A percentile compares a stretch with the other conserved stretches of the same genome.
These are phyloP conservation scores for Vitis rotundifolia DNA, from an alignment of 164 flowering plant species.

Conservation along the genomic window DNA sequence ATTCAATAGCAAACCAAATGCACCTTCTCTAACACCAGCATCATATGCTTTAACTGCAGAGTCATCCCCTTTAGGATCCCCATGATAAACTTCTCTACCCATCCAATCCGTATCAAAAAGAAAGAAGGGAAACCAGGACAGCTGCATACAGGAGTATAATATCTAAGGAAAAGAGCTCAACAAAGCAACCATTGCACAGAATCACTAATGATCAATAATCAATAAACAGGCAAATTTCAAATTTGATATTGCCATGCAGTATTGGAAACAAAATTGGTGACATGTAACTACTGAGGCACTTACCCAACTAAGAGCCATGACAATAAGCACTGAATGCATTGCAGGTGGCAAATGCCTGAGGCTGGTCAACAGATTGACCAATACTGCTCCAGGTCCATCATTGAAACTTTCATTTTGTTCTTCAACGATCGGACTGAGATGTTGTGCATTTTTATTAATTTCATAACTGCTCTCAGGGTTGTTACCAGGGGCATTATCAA, in stretches of 20 bases:
- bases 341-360: conserved; percentile 90
- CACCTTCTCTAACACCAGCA: conserved; percentile 98
- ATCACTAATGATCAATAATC: background rate
- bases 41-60: conserved; percentile 62
- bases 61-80: conserved; percentile 73
- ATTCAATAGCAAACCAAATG: conserved; percentile 99
- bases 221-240: background rate
- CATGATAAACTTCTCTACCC: conserved; percentile 98
- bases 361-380: conserved; percentile 88
- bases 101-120: conserved; percentile 99
- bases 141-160: conserved; percentile 41
- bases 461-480: conserved; percentile 19
- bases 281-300: conserved; percentile 11
- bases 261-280: background rate
- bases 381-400: conserved; percentile 92
- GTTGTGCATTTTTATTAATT: conserved; percentile 21
- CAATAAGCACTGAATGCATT: conserved; percentile 93
- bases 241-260: conserved; percentile 1
- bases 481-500: conserved; percentile 19
- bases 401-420: conserved; percentile 42
- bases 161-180: conserved; percentile 2
- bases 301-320: conserved; percentile 98
- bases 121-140: conserved; percentile 98
- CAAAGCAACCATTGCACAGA: background rate
- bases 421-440: conserved; percentile 25